These are phyloP conservation scores for Pseudocercospora fuligena DNA, from an alignment of 2,329 filamentous ascomycete species.

Conservation along the genomic window DNA sequence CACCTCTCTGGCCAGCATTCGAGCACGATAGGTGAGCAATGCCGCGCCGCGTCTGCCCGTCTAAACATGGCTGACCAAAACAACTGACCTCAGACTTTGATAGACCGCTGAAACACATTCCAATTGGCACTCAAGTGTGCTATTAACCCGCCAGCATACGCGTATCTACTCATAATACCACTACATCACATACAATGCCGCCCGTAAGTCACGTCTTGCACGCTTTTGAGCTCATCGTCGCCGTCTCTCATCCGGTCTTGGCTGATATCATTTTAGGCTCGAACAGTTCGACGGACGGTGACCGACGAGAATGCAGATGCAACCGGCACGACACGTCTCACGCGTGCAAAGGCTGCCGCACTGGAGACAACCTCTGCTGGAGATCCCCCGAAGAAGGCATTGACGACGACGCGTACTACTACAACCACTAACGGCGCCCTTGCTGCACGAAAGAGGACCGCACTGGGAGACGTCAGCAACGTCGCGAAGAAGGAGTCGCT, in stretches of 20 bases:
- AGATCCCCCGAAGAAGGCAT: constrained; percentile 60
- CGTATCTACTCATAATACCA: constrained; percentile 22
- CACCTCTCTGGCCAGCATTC: constrained; percentile 24
- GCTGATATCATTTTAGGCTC: constrained; percentile 62
- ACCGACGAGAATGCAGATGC: constrained; percentile 88
- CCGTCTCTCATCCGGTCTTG: constrained; percentile 21
- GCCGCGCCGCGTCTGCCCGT: constrained; percentile 19
- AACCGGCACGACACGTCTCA: constrained; percentile 74
- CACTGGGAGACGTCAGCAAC: constrained; percentile 94
- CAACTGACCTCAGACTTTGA: constrained; percentile 37
- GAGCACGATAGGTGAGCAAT: constrained; percentile 20
- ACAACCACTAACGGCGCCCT: constrained; percentile 52
- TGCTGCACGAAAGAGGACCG: constrained; percentile 69
- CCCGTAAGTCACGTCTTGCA: constrained; percentile 38
- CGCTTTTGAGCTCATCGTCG: constrained; percentile 13
- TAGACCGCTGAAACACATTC: constrained; percentile 28
- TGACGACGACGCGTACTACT: constrained; percentile 51
- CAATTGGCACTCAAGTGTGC: constrained; percentile 31
- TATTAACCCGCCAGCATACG: constrained; percentile 20
- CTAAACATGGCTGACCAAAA: constrained; percentile 24
- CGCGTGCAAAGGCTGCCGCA: constrained; percentile 87
- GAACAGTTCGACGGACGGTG: constrained; percentile 74
- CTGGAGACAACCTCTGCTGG: constrained; percentile 59
- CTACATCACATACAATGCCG: constrained; percentile 41
- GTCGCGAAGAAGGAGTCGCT: constrained; percentile 74